Percentiles rank a stretch among this genome's conserved stretches.
Conservation (phyloP, 495 filamentous ascomycete species). For the Penicillium coffeae region DNA sequence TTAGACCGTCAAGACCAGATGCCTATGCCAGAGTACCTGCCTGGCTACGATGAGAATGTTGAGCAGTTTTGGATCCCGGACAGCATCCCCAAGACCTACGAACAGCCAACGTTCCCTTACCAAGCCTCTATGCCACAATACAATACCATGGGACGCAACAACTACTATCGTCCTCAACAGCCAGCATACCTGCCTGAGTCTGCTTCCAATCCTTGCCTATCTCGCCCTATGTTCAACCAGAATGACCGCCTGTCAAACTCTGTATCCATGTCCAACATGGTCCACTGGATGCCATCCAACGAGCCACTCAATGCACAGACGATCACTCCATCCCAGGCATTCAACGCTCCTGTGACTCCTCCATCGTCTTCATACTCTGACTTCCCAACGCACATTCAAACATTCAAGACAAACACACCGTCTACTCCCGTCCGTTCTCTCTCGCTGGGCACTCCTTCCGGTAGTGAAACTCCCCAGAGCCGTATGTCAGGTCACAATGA, state of each 20-base stretch:
- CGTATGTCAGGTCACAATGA: conserved; percentile 36
- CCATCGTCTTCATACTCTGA: conserved; percentile 41
- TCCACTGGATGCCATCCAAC: conserved; percentile 36
- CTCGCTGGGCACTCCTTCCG: conserved; percentile 38
- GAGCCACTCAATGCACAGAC: conserved; percentile 41
- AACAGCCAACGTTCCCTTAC: conserved; percentile 32
- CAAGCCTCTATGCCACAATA: conserved; percentile 38
- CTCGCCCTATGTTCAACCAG: conserved; percentile 43
- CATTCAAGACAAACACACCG: conserved; percentile 39
- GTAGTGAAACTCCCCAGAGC: conserved; percentile 38
- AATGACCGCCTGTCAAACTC: conserved; percentile 38
- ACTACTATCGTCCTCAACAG: conserved; percentile 35
- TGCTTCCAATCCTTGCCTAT: conserved; percentile 40
- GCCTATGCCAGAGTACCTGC: conserved; percentile 37
- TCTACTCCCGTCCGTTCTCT: conserved; percentile 40
- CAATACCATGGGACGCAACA: conserved; percentile 34
- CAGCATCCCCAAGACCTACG: conserved; percentile 39
- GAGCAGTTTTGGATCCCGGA: conserved; percentile 42
- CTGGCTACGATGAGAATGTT: conserved; percentile 42
- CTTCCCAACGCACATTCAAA: conserved; percentile 34
- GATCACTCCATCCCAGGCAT: conserved; percentile 36
- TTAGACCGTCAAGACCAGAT: conserved; percentile 39
- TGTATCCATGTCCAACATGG: conserved; percentile 43
- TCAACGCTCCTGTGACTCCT: conserved; percentile 36
- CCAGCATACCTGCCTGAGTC: conserved; percentile 39